Conservation (phyloP, 2,329 filamentous ascomycete genomes). For the Pseudogymnoascus sp. region DNA sequence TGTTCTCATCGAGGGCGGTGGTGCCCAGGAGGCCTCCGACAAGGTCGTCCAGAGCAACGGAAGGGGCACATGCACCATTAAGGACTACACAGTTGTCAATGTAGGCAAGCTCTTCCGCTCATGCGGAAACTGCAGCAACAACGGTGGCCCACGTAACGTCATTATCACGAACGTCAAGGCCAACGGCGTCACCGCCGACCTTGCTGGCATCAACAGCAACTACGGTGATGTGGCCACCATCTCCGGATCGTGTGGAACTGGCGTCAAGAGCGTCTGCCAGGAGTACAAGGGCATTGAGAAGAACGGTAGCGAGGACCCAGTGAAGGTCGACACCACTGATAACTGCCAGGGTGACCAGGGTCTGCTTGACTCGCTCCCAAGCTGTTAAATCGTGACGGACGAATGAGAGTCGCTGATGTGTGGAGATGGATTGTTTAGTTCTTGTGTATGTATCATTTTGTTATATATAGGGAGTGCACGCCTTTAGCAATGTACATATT, state of each 20-base stretch:
- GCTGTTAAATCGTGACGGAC: conserved; percentile 11
- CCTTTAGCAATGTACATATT: conserved; percentile 6
- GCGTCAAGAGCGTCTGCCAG: conserved; percentile 19
- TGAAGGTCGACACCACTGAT: conserved; percentile 11
- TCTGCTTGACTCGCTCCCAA: conserved; percentile 10
- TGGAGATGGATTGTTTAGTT: neutral
- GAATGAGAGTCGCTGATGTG: neutral
- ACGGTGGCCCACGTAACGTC: conserved; percentile 25
- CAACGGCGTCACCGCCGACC: conserved; percentile 20
- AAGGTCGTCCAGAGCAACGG: conserved; percentile 34
- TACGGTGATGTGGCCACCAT: conserved; percentile 32
- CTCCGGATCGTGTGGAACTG: conserved; percentile 17
- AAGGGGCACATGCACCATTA: conserved; percentile 27
- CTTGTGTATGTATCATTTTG: conserved; percentile 2
- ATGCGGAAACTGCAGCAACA: conserved; percentile 38
- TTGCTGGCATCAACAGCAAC: conserved; percentile 35
- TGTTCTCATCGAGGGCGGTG: conserved; percentile 31
- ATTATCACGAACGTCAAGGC: conserved; percentile 30
- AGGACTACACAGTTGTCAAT: conserved; percentile 34
- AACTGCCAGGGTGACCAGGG: conserved; percentile 14
- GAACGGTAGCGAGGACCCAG: conserved; percentile 10
- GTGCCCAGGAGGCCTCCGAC: conserved; percentile 29
- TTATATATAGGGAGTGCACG: conserved; percentile 3
- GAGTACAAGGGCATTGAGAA: conserved; percentile 19
- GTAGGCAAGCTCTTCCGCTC: conserved; percentile 40